Percentiles rank a stretch among this genome's conserved stretches.
Conservation (phyloP, 2,329 filamentous ascomycete species). For the Paecilomyces variotii region DNA sequence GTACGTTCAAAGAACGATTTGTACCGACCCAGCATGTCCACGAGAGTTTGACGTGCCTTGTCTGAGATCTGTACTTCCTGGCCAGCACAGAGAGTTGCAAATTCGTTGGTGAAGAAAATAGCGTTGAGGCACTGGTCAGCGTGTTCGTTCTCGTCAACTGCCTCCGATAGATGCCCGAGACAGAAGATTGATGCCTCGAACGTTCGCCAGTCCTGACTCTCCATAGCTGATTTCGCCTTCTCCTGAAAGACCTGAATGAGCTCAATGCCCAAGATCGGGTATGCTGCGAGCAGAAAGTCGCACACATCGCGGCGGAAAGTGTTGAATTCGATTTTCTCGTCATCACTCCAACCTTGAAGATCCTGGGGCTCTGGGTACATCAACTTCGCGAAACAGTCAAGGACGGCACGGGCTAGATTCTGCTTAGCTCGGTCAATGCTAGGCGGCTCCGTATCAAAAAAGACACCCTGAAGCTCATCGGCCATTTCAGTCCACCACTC, state of each 20-base stretch:
- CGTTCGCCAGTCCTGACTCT: constrained; percentile 30
- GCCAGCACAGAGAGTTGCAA: constrained; percentile 25
- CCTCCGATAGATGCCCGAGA: constrained; percentile 37
- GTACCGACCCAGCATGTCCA: constrained; percentile 37
- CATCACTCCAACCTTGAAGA: constrained; percentile 32
- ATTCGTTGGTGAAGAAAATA: constrained; percentile 31
- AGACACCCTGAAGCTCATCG: constrained; percentile 27
- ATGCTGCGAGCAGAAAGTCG: constrained; percentile 37
- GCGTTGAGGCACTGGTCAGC: constrained; percentile 33
- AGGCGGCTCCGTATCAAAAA: constrained; percentile 18
- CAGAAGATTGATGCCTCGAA: constrained; percentile 39
- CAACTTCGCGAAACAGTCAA: constrained; percentile 36
- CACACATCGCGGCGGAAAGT: constrained; percentile 38
- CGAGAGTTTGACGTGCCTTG: constrained; percentile 32
- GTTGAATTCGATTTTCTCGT: constrained; percentile 35
- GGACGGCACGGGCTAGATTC: constrained; percentile 31
- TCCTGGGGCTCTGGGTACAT: constrained; percentile 28
- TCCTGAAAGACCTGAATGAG: constrained; percentile 35
- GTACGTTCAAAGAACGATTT: constrained; percentile 38
- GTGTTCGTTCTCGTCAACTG: constrained; percentile 36
- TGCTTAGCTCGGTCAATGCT: constrained; percentile 24
- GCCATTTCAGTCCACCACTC: constrained; percentile 37
- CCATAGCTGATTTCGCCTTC: constrained; percentile 24
- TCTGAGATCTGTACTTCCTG: constrained; percentile 24
- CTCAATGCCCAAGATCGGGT: constrained; percentile 35